Evolutionary conservation across 495 filamentous ascomycete genomes (phyloP), one percentile per base, ranked within the genome.

Genomic region (Alectoria sarmentosa): DNA sequence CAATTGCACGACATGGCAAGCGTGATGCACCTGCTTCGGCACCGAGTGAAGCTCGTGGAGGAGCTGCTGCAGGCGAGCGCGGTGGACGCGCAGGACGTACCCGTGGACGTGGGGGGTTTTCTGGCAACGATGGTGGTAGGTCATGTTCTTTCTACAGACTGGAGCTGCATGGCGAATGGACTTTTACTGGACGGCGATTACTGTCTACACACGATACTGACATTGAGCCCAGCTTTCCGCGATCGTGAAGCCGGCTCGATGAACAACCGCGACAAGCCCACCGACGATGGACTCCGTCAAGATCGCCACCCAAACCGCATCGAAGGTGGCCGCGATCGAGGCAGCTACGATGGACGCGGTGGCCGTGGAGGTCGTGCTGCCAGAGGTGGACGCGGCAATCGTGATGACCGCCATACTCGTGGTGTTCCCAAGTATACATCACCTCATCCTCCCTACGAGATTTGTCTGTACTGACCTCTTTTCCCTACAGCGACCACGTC

Each of bases 321-420:
- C 11, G 63, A 74, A 48, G 78, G 78, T 70, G 74, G 63, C 39
- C 70, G 71, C 23, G 65, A 65, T 68, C 78, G 81, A 68, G 80
- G 83, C 64, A 80, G 77, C 61, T 73, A 74, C 60, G 78, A 80
- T 54, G 81, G 82, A 69, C 72, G 75, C 72, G 74, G 76, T 76
- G 76, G 78, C 62, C 78, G 78, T 55, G 86, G 90, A 70, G 83
- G 77, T 58, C 83, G 84, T 73, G 80, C 83, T 71, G 80, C 80
- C 76, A 74, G 73, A 60, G 73, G 76, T 67, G 76, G 78, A 71
- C 76, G 82, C 73, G 78, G 81, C 67, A 79, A 78, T 59, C 82
- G 85, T 71, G 86, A 87, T 75, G 94, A 97, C 75, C 86, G 93
- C 69, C 92, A 96, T 77, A 87, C 87, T 75, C 88, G 84, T 76